phyloP scores from a whole-genome alignment of 1,284 basidiomycete species.

The Ganoderma lingzhi region DNA sequence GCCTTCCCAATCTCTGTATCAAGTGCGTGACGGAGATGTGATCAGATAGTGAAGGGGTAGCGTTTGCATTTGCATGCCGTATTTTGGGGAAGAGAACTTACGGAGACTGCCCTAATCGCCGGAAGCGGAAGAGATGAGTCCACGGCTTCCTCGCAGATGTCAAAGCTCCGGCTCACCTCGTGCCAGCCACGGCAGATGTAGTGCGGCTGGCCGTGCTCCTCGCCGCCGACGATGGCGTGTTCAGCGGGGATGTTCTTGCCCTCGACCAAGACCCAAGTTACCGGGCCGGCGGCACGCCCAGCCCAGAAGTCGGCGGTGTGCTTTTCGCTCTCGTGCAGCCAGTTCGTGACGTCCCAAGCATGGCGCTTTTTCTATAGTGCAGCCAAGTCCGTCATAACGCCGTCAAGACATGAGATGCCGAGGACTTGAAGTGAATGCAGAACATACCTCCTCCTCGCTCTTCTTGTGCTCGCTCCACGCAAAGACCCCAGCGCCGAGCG shows the following conservation, averaged over 20 bases:
- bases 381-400: slow-evolving; percentile 5
- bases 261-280: slow-evolving; percentile 67
- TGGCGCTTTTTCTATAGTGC: slow-evolving; percentile 56
- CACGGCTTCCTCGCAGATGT: slow-evolving; percentile 22
- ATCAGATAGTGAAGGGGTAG: slow-evolving; percentile 21
- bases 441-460: slow-evolving; percentile 61
- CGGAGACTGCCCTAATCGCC: slow-evolving; percentile 58
- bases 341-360: slow-evolving; percentile 59
- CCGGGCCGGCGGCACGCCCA: slow-evolving; percentile 55
- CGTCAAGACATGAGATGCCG: slow-evolving; percentile 6
- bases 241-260: slow-evolving; percentile 64
- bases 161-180: slow-evolving; percentile 52
- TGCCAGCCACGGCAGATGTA: slow-evolving; percentile 68
- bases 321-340: slow-evolving; percentile 63
- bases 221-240: slow-evolving; percentile 62
- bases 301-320: slow-evolving; percentile 58
- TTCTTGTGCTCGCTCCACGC: slow-evolving; percentile 67
- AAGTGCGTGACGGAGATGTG: slow-evolving; percentile 7
- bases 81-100: slow-evolving; percentile 45
- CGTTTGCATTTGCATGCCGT: not conserved
- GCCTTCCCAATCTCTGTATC: slow-evolving; percentile 72
- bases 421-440: not conserved
- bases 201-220: slow-evolving; percentile 58
- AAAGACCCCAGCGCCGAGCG: slow-evolving; percentile 57
- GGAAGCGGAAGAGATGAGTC: slow-evolving; percentile 13